Evolutionary conservation across 2,329 filamentous ascomycete genomes (phyloP).

Genomic region (Arthrobotrys pseudoclavata): DNA sequence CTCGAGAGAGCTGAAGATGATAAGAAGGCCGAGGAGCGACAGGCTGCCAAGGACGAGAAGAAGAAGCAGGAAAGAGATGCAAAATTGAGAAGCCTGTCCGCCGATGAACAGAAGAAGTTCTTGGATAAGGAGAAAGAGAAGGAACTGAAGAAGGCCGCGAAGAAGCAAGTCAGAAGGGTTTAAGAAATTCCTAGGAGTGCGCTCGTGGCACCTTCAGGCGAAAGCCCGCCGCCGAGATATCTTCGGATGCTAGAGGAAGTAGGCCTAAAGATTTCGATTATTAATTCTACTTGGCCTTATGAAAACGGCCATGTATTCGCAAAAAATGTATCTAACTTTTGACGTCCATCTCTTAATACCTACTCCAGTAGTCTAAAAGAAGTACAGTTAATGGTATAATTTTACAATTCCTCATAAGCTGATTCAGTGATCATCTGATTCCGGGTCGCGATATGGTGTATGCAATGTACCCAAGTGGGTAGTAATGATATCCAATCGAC

Average conservation of each 20-base stretch:
- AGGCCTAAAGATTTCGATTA: neutral
- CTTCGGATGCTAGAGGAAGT: neutral
- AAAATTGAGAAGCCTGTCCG: conserved; percentile 80
- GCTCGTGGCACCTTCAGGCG: neutral
- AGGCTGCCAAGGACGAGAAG: conserved; percentile 78
- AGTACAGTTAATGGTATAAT: conserved; percentile 1
- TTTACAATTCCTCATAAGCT: neutral
- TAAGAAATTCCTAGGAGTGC: neutral
- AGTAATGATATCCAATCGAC: no score
- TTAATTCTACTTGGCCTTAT: neutral
- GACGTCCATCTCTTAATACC: conserved; percentile 18
- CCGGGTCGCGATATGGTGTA: no score
- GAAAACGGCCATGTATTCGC: neutral
- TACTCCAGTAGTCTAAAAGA: neutral
- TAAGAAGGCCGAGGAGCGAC: conserved; percentile 82
- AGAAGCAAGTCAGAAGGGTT: conserved; percentile 71
- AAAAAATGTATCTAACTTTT: conserved; percentile 3
- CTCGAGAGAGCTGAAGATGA: conserved; percentile 85
- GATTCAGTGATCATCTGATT: no score
- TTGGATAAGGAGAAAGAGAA: conserved; percentile 84
- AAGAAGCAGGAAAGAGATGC: conserved; percentile 92
- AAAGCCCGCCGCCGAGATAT: neutral
- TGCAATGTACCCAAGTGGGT: no score
- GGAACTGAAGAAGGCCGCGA: conserved; percentile 75
- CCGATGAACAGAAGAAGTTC: conserved; percentile 88